Base-by-base conservation (phyloP, 768 basidiomycete species). In the Brasilioporus rufonigricans region DNA sequence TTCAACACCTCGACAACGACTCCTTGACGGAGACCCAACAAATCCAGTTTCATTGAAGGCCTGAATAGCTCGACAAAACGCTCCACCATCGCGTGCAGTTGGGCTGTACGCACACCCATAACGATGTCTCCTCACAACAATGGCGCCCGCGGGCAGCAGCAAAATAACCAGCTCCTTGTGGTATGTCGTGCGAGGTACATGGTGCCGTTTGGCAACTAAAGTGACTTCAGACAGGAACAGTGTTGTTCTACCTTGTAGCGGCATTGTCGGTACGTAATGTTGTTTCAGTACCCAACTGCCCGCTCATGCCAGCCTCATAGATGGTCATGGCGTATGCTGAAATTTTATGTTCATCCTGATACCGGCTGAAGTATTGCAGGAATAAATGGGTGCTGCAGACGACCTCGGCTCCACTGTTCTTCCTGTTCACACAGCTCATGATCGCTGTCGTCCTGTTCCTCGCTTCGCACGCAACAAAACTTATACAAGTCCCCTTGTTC, bases 341-440 rank as follows among this genome's bases (percentile, higher is more conserved):
- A 56, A 66, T 57, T 64, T 49, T 24, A 57, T 65, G 23, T 55
- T 72, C 57, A 10, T 24, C 23, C 29, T 55, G 40, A 58, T 55
- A 36, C 56, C 48, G 50, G 58, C 53, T 63, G 41, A 56, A 38
- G 14, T 39, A 13, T 26, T 53, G 2, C 70, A 92, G 90, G 36
- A 93, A 93, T 64, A 93, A 94, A 88, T 92, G 90, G 91, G 93
- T 95, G 13, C 77, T 96, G 27, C 86, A 87, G 67, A 72, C 73
- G 21, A 90, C 91, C 18, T 68, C 77, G 14, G 82, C 82, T 3
- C 93, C 93, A 0, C 77, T 95, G 2, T 95, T 95, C 76, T 94
- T 96, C 79, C 79, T 95, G 16, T 85, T 88, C 73, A 74, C 79
- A 2, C 93, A 96, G 65, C 80, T 94, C 11, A 59, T 82, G 45